These are phyloP conservation scores for Hyphopichia wangnamkhiaoensis DNA, from an alignment of 1,139 yeast species.

Conservation along the genomic window DNA sequence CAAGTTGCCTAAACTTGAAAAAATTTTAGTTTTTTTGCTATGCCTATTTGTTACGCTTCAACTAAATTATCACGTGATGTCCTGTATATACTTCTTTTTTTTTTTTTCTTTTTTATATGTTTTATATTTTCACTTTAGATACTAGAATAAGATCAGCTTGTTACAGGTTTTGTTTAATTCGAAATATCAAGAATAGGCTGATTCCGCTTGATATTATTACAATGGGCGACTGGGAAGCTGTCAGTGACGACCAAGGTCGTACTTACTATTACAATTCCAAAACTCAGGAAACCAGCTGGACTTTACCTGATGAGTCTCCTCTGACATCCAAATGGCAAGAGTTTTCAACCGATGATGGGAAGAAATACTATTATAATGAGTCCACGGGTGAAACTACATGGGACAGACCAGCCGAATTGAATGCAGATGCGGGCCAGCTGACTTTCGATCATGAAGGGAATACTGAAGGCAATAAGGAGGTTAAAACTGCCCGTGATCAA, in stretches of 20 bases:
- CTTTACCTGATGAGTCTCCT: conserved; percentile 60
- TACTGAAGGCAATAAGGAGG: conserved; percentile 1
- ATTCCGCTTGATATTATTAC: too few relatives aligned
- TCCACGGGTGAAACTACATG: conserved; percentile 72
- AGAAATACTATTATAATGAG: conserved; percentile 69
- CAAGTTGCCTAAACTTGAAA: conserved; percentile 26
- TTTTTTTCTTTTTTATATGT: too few relatives aligned
- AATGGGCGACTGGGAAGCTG: conserved; percentile 57
- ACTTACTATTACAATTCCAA: conserved; percentile 67
- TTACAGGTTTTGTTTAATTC: too few relatives aligned
- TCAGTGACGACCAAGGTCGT: conserved; percentile 64
- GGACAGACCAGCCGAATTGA: conserved; percentile 62
- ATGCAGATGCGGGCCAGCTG: not conserved
- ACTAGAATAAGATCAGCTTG: too few relatives aligned
- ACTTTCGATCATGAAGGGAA: not conserved
- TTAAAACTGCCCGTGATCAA: conserved; percentile 9
- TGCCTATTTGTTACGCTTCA: not conserved
- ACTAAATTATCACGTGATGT: too few relatives aligned
- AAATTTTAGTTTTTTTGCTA: not conserved
- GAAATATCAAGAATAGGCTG: too few relatives aligned
- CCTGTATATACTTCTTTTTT: too few relatives aligned
- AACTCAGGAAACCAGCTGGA: conserved; percentile 81
- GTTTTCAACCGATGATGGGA: conserved; percentile 68
- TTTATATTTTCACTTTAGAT: too few relatives aligned
- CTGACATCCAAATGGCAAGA: conserved; percentile 59